phyloP scores from a whole-genome alignment of 495 filamentous ascomycete genomes.

The Aspergillus funiculosus region DNA sequence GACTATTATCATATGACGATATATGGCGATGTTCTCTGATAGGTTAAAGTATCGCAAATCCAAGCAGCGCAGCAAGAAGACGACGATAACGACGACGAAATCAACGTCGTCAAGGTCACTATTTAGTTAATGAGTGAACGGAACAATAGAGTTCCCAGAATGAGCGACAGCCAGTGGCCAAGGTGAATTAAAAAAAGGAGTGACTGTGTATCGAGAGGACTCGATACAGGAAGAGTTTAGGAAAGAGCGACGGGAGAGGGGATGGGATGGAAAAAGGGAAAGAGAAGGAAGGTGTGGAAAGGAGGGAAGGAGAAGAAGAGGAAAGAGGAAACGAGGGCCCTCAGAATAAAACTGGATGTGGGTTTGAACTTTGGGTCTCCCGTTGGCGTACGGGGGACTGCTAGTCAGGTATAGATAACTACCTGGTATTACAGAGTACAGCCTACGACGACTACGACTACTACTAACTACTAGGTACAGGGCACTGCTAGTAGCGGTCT shows the following conservation, averaged over 20 bases:
- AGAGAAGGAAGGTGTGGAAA: slow-evolving; percentile 14
- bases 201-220: slow-evolving; percentile 12
- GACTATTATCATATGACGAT: too few species aligned
- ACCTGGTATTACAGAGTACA: too few species aligned
- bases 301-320: slow-evolving; percentile 24
- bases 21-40: too few species aligned
- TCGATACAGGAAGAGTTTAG: neutral
- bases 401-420: too few species aligned
- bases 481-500: slow-evolving; percentile 14
- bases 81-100: slow-evolving; percentile 1
- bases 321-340: slow-evolving; percentile 9
- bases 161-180: slow-evolving; percentile 31
- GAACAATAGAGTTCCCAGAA: slow-evolving; percentile 23
- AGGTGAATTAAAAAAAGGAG: slow-evolving; percentile 17
- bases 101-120: slow-evolving; percentile 2
- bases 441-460: neutral
- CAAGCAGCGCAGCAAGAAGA: too few species aligned
- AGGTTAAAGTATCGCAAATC: too few species aligned
- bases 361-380: too few species aligned
- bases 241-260: slow-evolving; percentile 15
- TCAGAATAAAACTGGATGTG: too few species aligned
- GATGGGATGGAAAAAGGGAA: slow-evolving; percentile 10
- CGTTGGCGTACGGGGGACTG: too few species aligned
- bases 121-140: slow-evolving; percentile 31
- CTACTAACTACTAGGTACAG: slow-evolving; percentile 5